Conservation (phyloP, 129 eudicot species). For the Apium graveolens region DNA sequence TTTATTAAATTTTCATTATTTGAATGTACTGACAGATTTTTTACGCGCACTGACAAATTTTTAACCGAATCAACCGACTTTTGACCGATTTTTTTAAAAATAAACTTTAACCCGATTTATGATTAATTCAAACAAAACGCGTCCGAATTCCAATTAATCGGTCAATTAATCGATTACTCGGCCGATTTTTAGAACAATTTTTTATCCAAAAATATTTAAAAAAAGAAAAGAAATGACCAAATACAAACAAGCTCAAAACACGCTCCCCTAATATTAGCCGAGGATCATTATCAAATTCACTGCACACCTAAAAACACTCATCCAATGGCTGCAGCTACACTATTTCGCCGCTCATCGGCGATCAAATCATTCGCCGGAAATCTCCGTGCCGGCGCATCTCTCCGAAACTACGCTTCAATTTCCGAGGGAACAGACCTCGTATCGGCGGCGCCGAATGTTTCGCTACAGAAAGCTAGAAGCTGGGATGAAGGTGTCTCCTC, state of each 20-base stretch:
- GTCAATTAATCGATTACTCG: too few species aligned
- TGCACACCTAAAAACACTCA: neutral
- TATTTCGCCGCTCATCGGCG: conserved; percentile 41
- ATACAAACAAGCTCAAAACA: neutral
- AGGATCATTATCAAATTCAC: neutral
- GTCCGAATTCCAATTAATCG: too few species aligned
- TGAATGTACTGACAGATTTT: too few species aligned
- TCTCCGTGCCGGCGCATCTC: conserved; percentile 20
- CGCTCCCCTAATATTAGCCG: neutral
- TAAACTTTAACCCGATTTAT: too few species aligned
- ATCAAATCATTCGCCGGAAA: conserved; percentile 29
- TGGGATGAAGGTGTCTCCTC: conserved; percentile 98
- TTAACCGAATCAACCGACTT: too few species aligned
- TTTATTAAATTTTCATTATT: too few species aligned
- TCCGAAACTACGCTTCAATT: conserved; percentile 63
- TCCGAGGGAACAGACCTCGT: conserved; percentile 72
- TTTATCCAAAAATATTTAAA: too few species aligned
- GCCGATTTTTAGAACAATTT: too few species aligned
- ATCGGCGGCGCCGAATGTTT: conserved; percentile 67
- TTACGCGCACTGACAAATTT: too few species aligned
- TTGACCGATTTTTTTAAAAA: too few species aligned
- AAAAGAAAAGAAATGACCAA: too few species aligned
- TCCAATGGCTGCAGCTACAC: conserved; percentile 26
- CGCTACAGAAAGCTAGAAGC: conserved; percentile 87
- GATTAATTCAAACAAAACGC: too few species aligned